Evolutionary conservation across 148 eudicot genomes (phyloP), one percentile per base, ranked within the genome.

Genomic region (Nyssa sinensis): DNA sequence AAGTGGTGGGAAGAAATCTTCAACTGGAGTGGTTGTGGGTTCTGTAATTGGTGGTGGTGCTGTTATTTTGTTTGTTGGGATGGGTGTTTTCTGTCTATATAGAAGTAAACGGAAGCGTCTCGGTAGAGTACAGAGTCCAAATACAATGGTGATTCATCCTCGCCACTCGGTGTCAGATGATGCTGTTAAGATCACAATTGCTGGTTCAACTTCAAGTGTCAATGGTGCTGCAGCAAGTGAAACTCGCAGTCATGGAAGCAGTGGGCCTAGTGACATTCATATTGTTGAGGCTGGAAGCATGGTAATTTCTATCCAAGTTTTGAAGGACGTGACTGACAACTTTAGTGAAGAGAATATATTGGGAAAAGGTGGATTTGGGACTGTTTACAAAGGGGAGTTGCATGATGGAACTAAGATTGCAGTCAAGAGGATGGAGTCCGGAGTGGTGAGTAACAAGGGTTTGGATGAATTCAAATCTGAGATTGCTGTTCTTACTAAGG

Each of bases 401-500:
- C 83, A 78, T 39, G 92, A 88, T 64, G 92, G 92, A 35, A 86
- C 92, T 25, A 81, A 81, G 30, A 84, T 88, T 64, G 92, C 88
- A 13, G 92, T 88, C 5, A 88, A 88, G 68, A 81, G 91, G 60
- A 88, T 88, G 91, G 86, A 86, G 62, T 81, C 87, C 2, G 84
- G 84, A 27, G 84, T 75, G 25, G 65, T 86, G 70, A 81, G 80
- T 4, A 82, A 78, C 1, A 88, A 88, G 71, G 92, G 90, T 13
- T 71, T 88, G 79, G 81, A 84, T 21, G 92, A 88, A 74, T 86
- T 88, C 68, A 82, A 83, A 71, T 80, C 92, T 13, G 92, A 88
- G 70, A 88, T 88, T 60, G 86, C 84, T 17, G 92, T 88, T 33
- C 85, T 88, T 32, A 88, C 92, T 1, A 88, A 85, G 80, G 92